Percentiles rank a stretch among this genome's conserved stretches.
phyloP scores from a whole-genome alignment of 257 asterid species.

The Eustoma russellianum region DNA sequence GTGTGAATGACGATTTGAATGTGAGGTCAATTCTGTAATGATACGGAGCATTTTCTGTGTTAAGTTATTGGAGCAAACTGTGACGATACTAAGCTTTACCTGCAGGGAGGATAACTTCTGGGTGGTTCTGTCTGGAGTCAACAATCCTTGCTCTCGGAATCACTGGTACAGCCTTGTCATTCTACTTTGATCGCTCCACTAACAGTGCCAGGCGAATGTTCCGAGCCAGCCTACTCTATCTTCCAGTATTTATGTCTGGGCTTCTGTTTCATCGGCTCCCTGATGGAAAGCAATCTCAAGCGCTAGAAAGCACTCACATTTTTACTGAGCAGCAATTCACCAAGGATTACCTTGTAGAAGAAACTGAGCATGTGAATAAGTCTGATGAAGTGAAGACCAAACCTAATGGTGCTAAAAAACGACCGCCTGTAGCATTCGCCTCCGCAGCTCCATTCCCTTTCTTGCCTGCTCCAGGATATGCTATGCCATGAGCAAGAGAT shows the following conservation, averaged over 20 bases:
- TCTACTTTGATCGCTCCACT: slow-evolving; percentile 54
- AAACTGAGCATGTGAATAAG: slow-evolving; percentile 11
- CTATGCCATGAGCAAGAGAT: slow-evolving; percentile 13
- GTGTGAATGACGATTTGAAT: no score
- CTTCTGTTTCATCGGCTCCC: slow-evolving; percentile 60
- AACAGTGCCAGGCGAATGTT: slow-evolving; percentile 83
- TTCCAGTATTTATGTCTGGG: slow-evolving; percentile 96
- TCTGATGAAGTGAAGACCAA: slow-evolving; percentile 22
- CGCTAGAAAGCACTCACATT: slow-evolving; percentile 18
- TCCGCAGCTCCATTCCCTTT: slow-evolving; percentile 95
- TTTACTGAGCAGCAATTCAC: slow-evolving; percentile 23
- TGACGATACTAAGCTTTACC: not conserved
- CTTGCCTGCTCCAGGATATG: slow-evolving; percentile 76
- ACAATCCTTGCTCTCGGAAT: slow-evolving; percentile 90
- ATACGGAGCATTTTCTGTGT: no score
- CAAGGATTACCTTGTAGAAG: slow-evolving; percentile 17
- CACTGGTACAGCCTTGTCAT: slow-evolving; percentile 55
- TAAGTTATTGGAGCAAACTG: no score
- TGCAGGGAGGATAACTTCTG: slow-evolving; percentile 86
- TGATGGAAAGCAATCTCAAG: slow-evolving; percentile 32
- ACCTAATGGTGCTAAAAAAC: slow-evolving; percentile 18
- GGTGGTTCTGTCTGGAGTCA: slow-evolving; percentile 89
- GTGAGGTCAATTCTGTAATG: no score
- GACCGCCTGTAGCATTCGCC: slow-evolving; percentile 87
- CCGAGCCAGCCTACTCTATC: slow-evolving; percentile 90